Base-by-base conservation (phyloP, 2,329 filamentous ascomycete species). In the Scedosporium apiospermum region DNA sequence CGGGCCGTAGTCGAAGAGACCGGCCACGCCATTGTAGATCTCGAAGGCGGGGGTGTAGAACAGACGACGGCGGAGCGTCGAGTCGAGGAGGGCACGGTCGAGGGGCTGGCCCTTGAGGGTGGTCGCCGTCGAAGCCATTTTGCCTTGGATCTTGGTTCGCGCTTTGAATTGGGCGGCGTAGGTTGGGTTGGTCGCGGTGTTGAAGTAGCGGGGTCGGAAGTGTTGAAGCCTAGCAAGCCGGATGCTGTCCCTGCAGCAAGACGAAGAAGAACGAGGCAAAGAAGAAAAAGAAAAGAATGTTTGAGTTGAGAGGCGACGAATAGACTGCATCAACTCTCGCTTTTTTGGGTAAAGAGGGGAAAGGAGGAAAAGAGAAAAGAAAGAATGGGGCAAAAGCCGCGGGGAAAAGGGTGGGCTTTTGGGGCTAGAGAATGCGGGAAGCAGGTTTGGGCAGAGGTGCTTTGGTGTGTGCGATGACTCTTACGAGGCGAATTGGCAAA, bases 31-130 rank as follows among this genome's bases (percentile, higher is more conserved):
- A 68, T 90, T 90, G 73, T 98, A 98, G 71, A 96, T 93, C 77
- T 98, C 95, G 76, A 97, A 98, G 62, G 92, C 88, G 62, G 93
- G 93, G 66, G 93, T 96, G 78, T 95, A 96, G 82, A 98, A 98
- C 78, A 93, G 82, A 75, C 92, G 89, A 67, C 93, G 89, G 68
- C 89, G 87, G 69, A 98, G 87, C 71, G 98, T 85, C 65, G 87
- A 89, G 73, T 98, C 95, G 71, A 98, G 85, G 63, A 85, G 80
- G 64, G 82, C 79, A 71, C 91, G 87, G 77, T 98, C 92, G 70
- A 99, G 88, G 77, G 90, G 87, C 81, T 96, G 88, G 70, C 93
- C 95, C 77, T 89, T 93, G 73, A 91, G 86, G 64, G 92, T 96
- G 67, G 90, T 95, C 41, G 81, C 80, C 63, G 78, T 74, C 63